Evolutionary conservation across 768 basidiomycete genomes (phyloP).

Genomic region (Lyophyllum decastes): DNA sequence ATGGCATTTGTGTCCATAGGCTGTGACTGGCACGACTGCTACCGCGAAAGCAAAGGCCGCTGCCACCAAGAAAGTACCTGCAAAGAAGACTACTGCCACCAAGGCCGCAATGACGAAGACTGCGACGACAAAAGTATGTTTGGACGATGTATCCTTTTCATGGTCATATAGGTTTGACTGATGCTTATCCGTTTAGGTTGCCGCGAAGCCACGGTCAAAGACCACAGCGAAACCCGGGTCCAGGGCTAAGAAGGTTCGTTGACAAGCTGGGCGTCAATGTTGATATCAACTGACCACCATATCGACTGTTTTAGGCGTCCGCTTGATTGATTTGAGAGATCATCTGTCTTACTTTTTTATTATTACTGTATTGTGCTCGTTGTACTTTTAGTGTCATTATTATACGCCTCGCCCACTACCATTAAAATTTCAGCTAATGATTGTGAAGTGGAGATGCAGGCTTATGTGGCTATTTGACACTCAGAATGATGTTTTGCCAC

Average conservation of each 20-base stretch:
- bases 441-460: not conserved
- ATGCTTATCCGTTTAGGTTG: slow-evolving; percentile 19
- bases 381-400: slow-evolving; percentile 24
- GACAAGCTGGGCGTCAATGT: not conserved
- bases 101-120: slow-evolving; percentile 31
- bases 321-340: slow-evolving; percentile 17
- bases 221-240: slow-evolving; percentile 24
- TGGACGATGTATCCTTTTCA: slow-evolving; percentile 4
- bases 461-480: not conserved
- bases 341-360: slow-evolving; percentile 18
- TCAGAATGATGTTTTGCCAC: not conserved
- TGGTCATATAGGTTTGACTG: not conserved
- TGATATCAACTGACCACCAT: not conserved
- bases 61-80: slow-evolving; percentile 36
- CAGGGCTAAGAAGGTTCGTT: slow-evolving; percentile 31
- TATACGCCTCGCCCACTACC: slow-evolving; percentile 5
- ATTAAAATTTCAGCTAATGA: not conserved
- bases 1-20: slow-evolving; percentile 30
- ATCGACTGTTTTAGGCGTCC: slow-evolving; percentile 14
- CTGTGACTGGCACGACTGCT: slow-evolving; percentile 49
- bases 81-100: slow-evolving; percentile 35
- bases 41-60: slow-evolving; percentile 41
- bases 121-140: slow-evolving; percentile 29
- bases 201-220: slow-evolving; percentile 32
- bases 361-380: slow-evolving; percentile 19